phyloP scores from a whole-genome alignment of 108 stramenopile species.

The Nitzschia putrida region DNA sequence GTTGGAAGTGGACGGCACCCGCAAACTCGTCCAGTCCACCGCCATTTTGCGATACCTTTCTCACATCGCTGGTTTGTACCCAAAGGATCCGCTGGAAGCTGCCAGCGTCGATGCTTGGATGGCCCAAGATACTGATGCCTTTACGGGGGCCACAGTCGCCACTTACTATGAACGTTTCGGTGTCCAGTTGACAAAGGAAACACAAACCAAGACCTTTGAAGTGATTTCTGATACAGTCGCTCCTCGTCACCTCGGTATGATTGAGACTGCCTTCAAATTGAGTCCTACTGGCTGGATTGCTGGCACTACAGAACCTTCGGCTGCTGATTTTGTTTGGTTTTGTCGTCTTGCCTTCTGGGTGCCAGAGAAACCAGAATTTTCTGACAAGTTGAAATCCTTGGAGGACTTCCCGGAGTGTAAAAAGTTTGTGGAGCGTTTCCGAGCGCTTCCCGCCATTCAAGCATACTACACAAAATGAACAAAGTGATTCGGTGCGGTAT shows the following conservation, averaged over 20 bases:
- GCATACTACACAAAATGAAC: conserved; percentile 26
- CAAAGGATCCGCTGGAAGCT: conserved; percentile 31
- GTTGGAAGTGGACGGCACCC: conserved; percentile 44
- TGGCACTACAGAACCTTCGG: conserved; percentile 34
- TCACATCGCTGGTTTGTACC: conserved; percentile 33
- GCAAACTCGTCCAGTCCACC: conserved; percentile 18
- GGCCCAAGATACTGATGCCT: conserved; percentile 35
- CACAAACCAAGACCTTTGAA: conserved; percentile 17
- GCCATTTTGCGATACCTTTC: conserved; percentile 46
- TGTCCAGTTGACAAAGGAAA: conserved; percentile 18
- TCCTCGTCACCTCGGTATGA: conserved; percentile 20
- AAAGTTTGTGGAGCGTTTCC: conserved; percentile 34
- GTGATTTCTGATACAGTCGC: conserved; percentile 16
- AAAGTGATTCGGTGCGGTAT: no score
- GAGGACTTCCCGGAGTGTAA: conserved; percentile 35
- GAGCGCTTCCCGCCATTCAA: conserved; percentile 30
- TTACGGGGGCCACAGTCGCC: conserved; percentile 23
- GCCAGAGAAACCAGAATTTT: conserved; percentile 14
- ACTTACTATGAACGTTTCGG: conserved; percentile 29
- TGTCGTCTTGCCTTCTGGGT: conserved; percentile 14
- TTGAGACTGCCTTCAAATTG: conserved; percentile 23
- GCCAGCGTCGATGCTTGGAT: conserved; percentile 32
- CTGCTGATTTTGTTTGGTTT: conserved; percentile 45
- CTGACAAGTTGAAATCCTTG: conserved; percentile 24
- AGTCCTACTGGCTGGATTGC: conserved; percentile 43